These are phyloP conservation scores for Cutaneotrichosporon sp. DNA, from an alignment of 1,284 basidiomycete species.

Conservation along the genomic window DNA sequence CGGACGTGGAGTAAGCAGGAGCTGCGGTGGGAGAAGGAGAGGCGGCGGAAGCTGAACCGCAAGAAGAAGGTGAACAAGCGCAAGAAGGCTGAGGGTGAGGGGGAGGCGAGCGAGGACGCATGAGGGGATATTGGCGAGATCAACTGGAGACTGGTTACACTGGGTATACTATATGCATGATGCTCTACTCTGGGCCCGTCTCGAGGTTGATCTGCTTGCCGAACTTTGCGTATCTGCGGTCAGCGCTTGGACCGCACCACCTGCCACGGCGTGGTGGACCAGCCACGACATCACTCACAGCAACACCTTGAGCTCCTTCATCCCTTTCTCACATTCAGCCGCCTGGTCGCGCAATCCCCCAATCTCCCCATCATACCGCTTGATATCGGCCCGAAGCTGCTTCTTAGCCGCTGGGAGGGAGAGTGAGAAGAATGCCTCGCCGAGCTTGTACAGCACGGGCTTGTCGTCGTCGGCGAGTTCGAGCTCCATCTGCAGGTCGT, in stretches of 20 bases:
- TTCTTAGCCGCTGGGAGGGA: conserved; percentile 65
- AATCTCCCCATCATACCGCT: conserved; percentile 59
- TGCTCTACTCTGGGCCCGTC: conserved; percentile 36
- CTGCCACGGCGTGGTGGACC: background rate
- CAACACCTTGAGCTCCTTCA: conserved; percentile 82
- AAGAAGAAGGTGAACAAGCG: conserved; percentile 45
- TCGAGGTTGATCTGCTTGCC: conserved; percentile 90
- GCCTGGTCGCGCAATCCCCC: conserved; percentile 56
- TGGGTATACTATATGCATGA: background rate
- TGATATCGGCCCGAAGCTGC: conserved; percentile 68
- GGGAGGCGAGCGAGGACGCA: conserved; percentile 2
- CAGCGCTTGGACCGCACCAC: background rate
- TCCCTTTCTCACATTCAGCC: conserved; percentile 71
- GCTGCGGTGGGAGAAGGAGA: conserved; percentile 43
- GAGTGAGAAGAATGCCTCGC: conserved; percentile 82
- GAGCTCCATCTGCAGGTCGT: conserved; percentile 80
- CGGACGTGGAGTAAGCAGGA: conserved; percentile 35
- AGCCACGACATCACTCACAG: conserved; percentile 48
- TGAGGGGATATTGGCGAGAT: background rate
- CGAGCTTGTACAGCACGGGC: conserved; percentile 79
- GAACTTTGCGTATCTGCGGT: conserved; percentile 72
- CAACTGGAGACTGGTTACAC: too few relatives aligned
- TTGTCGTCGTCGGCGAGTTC: conserved; percentile 79
- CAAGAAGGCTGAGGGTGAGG: conserved; percentile 14
- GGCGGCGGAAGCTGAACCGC: conserved; percentile 44